These are phyloP conservation scores for Rubia balearica DNA, from an alignment of 305 asterid species.

Conservation along the genomic window DNA sequence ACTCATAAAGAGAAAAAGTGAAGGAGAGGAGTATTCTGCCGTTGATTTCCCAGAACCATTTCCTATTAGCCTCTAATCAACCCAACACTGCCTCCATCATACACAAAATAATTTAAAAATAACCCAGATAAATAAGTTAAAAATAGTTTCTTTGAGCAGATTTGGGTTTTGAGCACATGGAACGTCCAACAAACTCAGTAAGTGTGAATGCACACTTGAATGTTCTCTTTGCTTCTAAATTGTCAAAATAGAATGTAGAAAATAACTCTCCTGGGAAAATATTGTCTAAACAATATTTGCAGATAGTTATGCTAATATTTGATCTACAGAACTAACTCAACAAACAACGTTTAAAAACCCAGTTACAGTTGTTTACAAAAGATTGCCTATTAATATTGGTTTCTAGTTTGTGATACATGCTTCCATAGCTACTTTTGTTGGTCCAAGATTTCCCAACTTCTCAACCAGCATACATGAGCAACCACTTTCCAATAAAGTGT, in stretches of 20 bases:
- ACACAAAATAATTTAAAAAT: no score
- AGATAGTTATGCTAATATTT: background rate
- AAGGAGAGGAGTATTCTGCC: background rate
- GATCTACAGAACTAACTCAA: background rate
- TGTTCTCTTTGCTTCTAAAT: background rate
- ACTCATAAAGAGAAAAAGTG: background rate
- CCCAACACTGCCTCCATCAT: background rate
- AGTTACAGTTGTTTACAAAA: background rate
- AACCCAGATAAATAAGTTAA: background rate
- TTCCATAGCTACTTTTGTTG: background rate
- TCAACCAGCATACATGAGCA: background rate
- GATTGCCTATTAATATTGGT: background rate
- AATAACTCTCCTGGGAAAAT: no score
- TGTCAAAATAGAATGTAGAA: background rate
- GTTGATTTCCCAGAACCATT: background rate
- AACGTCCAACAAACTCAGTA: background rate
- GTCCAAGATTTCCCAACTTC: background rate
- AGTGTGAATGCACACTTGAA: background rate
- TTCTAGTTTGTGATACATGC: background rate
- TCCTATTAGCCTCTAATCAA: background rate
- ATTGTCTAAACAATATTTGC: no score
- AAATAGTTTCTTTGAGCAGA: no score
- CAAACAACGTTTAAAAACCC: background rate
- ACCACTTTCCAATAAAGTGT: background rate
- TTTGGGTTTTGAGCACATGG: background rate